Percentiles rank a stretch among this genome's conserved stretches.
These are phyloP conservation scores for Fragaria vesca DNA, from an alignment of 306 rosid genomes.

Conservation along the genomic window DNA sequence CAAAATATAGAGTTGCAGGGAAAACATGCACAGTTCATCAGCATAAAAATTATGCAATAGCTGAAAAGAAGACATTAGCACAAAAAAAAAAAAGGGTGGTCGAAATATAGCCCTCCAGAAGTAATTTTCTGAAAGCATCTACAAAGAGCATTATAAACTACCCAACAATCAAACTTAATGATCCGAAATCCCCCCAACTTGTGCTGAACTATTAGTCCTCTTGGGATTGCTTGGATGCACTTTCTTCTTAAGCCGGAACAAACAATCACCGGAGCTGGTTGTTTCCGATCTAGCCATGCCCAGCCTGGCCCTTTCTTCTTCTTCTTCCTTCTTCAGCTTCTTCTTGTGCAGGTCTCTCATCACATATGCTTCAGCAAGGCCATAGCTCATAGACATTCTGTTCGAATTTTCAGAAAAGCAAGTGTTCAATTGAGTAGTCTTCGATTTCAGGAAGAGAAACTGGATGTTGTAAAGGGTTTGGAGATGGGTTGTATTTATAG, in stretches of 20 bases:
- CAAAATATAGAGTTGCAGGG: neutral
- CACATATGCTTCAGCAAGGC: slow-evolving; percentile 46
- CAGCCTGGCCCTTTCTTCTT: slow-evolving; percentile 23
- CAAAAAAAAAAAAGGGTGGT: too few species aligned
- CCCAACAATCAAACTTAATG: slow-evolving; percentile 3
- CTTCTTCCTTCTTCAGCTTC: slow-evolving; percentile 35
- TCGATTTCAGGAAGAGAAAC: neutral
- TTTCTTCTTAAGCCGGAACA: slow-evolving; percentile 22
- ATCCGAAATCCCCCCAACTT: neutral
- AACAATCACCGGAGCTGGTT: slow-evolving; percentile 36
- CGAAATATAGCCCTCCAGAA: neutral
- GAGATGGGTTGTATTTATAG: neutral
- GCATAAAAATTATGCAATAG: neutral
- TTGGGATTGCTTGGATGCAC: slow-evolving; percentile 19
- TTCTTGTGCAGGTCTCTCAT: slow-evolving; percentile 36
- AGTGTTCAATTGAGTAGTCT: neutral
- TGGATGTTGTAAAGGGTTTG: neutral
- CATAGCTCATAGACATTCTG: slow-evolving; percentile 24
- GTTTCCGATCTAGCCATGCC: neutral
- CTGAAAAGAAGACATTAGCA: too few species aligned
- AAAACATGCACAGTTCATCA: neutral
- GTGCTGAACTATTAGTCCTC: neutral
- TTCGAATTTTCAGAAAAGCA: neutral
- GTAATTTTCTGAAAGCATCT: neutral
- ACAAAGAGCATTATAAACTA: neutral